Base-by-base conservation (phyloP, 2,329 filamentous ascomycete genomes). In the Verticillium longisporum region DNA sequence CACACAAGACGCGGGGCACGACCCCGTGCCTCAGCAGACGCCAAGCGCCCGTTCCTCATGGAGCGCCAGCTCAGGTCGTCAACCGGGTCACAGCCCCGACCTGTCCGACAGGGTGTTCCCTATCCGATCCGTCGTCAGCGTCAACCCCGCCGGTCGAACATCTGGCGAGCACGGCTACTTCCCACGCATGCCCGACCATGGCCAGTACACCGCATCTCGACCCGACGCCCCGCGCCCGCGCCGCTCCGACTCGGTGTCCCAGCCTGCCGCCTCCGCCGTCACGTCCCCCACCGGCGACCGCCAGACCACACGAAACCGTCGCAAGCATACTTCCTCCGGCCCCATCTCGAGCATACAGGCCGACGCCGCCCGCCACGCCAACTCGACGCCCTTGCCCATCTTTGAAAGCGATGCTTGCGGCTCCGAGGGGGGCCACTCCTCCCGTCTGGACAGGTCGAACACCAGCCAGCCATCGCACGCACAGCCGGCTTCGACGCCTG, bases 111-210 rank as follows among this genome's bases (percentile, higher is more conserved):
- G 89, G 60, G 88, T 94, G 5, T 94, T 90, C 61, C 90, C 90
- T n/a, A 89, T 94, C 36, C 85, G 89, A 57, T 92, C 89, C n/a
- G 87, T 91, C 54, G 80, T 94, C 31, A 90, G 85, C 6, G 84
- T 93, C 50, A 87, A 90, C 66, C 84, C 84, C 6, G 74, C 72
- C 57, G 66, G 66, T 58, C 72, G 74, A 76, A 80, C 69, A 63
- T 68, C 73, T 5, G 69, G 66, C 55, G 76, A 79, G 11, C 65
- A 69, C 38, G 75, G 77, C n/a, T 75, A 75, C 62, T 75, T 76
- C 57, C 66, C 72, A 7, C 69, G 72, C 54, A 57, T 68, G 63
- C 68, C 73, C 31, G 70, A 75, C 32, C 68, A 70, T 26, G 74
- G 73, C 55, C 65, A 62, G n/a, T 70, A 73, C 57, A 65, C 70